These are phyloP conservation scores for Cubamyces lactineus DNA, from an alignment of 768 basidiomycete genomes.

Conservation along the genomic window DNA sequence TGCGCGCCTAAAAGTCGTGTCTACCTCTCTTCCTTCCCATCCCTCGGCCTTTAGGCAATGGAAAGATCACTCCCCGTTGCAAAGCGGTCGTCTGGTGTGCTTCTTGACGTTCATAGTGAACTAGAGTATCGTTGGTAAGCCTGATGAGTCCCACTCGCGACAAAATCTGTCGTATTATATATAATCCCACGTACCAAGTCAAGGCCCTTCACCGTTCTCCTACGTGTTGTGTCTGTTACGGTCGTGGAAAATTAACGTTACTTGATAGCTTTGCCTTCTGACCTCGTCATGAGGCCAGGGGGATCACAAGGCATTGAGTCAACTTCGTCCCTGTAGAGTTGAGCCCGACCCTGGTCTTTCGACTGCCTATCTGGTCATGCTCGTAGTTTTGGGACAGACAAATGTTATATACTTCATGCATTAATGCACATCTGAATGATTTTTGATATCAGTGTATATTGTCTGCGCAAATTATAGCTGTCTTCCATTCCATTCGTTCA, in stretches of 20 bases:
- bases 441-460: no score
- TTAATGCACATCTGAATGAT: not conserved
- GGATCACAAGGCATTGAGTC: constrained; percentile 48
- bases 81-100: no score
- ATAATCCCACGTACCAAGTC: constrained; percentile 60
- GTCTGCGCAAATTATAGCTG: no score
- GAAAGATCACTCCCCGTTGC: no score
- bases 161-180: not conserved
- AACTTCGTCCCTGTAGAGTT: constrained; percentile 64
- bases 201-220: constrained; percentile 52
- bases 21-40: no score
- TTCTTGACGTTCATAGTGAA: no score
- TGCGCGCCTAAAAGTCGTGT: no score
- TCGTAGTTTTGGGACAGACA: constrained; percentile 77
- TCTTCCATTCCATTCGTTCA: not conserved
- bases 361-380: constrained; percentile 40
- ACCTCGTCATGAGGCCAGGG: constrained; percentile 60
- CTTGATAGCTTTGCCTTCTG: constrained; percentile 45
- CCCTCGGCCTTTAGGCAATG: no score
- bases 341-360: constrained; percentile 41
- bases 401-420: constrained; percentile 19
- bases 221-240: constrained; percentile 69
- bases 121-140: no score
- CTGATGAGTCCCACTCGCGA: not conserved
- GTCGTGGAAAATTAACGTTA: constrained; percentile 63